These are phyloP conservation scores for Exophiala oligosperma DNA, from an alignment of 2,329 filamentous ascomycete species.

Conservation along the genomic window DNA sequence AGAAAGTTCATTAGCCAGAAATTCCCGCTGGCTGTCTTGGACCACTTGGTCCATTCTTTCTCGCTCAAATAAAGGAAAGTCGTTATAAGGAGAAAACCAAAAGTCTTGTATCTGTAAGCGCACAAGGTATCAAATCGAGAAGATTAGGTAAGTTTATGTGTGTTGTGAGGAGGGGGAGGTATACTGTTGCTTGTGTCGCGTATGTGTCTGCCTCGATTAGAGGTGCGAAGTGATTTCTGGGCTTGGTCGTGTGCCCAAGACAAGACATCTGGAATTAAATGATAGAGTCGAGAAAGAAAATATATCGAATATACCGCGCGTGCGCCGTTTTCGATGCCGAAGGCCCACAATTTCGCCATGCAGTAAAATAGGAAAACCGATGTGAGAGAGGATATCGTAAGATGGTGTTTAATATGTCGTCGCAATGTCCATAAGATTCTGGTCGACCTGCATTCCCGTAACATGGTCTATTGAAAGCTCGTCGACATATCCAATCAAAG, in stretches of 20 bases:
- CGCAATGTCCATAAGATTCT: conserved; percentile 27
- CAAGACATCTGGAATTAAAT: conserved; percentile 7
- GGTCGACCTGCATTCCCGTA: conserved; percentile 29
- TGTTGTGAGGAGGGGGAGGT: conserved; percentile 13
- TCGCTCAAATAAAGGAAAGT: conserved; percentile 5
- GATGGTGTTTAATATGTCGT: conserved; percentile 22
- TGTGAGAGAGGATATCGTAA: conserved; percentile 1
- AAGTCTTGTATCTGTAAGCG: conserved; percentile 26
- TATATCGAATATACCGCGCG: conserved; percentile 1
- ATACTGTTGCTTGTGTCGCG: conserved; percentile 1
- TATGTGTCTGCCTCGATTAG: not conserved
- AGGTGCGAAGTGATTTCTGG: not conserved
- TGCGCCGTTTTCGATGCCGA: conserved; percentile 9
- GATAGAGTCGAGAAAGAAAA: conserved; percentile 2
- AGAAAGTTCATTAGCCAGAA: conserved; percentile 8
- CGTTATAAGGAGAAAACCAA: conserved; percentile 9
- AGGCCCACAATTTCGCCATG: conserved; percentile 19
- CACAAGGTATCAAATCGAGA: conserved; percentile 26
- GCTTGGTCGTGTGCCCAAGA: not conserved
- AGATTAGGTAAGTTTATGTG: conserved; percentile 22
- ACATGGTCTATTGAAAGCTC: conserved; percentile 55
- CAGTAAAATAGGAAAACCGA: conserved; percentile 13
- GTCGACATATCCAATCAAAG: conserved; percentile 91
- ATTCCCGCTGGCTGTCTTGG: conserved; percentile 6
- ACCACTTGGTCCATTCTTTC: not conserved